Percentiles rank a stretch among this genome's conserved stretches.
Conservation (phyloP, 305 asterid genomes). For the Rubia tinctorum region DNA sequence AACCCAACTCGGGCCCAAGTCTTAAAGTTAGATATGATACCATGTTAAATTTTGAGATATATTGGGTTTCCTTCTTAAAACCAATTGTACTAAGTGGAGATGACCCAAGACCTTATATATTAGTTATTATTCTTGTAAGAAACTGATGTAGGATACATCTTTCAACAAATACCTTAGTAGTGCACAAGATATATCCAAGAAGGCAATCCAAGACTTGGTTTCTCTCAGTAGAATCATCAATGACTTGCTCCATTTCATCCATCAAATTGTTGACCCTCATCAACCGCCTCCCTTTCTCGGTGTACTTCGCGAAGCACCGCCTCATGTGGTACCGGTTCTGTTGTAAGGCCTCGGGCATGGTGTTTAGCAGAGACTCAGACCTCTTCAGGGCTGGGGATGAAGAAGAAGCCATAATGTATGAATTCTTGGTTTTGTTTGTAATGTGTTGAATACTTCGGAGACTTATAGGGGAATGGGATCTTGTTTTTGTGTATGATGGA, state of each 20-base stretch:
- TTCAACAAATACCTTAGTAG: conserved; percentile 85
- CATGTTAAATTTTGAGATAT: too few species aligned
- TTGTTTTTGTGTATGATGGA: conserved; percentile 1
- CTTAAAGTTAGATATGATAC: too few species aligned
- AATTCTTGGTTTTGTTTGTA: conserved; percentile 12
- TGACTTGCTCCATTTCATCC: conserved; percentile 75
- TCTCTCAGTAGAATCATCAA: conserved; percentile 64
- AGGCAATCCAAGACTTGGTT: conserved; percentile 67
- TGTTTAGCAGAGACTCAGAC: conserved; percentile 63
- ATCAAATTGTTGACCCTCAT: conserved; percentile 60
- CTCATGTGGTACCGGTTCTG: conserved; percentile 89
- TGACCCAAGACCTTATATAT: too few species aligned
- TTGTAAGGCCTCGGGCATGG: conserved; percentile 88
- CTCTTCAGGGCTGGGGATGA: conserved; percentile 55
- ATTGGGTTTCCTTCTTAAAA: too few species aligned
- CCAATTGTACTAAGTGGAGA: too few species aligned
- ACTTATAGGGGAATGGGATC: conserved; percentile 39
- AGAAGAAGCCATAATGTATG: conserved; percentile 25
- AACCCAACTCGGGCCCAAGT: too few species aligned
- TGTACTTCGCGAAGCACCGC: conserved; percentile 74
- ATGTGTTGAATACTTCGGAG: conserved; percentile 10
- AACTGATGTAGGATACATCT: too few species aligned
- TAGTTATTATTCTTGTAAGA: too few species aligned
- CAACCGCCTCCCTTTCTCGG: conserved; percentile 66
- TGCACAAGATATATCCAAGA: conserved; percentile 85